Evolutionary conservation across 208 protist species (phyloP).

Genomic region (Leptomonas seymouri): DNA sequence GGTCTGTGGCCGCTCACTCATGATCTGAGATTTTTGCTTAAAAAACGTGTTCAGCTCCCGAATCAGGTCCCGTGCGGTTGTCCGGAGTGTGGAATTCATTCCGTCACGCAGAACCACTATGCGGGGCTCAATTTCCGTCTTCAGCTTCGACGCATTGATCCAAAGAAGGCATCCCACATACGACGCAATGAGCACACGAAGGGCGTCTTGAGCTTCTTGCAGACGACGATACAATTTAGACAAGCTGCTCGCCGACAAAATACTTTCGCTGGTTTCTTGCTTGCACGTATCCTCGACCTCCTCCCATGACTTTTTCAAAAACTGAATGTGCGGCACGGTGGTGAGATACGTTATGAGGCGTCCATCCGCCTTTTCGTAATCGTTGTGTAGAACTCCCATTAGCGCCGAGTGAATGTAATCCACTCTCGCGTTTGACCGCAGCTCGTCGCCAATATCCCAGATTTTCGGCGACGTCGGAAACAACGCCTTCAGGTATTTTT

Average conservation of each 20-base stretch:
- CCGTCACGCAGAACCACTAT: slow-evolving; percentile 77
- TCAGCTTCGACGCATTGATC: slow-evolving; percentile 91
- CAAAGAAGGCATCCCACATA: slow-evolving; percentile 89
- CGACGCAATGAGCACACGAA: slow-evolving; percentile 88
- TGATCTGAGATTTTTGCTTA: slow-evolving; percentile 83
- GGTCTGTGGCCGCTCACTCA: slow-evolving; percentile 74
- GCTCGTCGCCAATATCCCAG: slow-evolving; percentile 74
- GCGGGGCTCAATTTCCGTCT: slow-evolving; percentile 88
- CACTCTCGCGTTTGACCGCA: slow-evolving; percentile 73
- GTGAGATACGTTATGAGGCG: slow-evolving; percentile 81
- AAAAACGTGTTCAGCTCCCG: slow-evolving; percentile 83
- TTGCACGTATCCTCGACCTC: slow-evolving; percentile 79
- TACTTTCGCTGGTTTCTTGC: slow-evolving; percentile 56
- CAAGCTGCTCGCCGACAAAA: slow-evolving; percentile 57
- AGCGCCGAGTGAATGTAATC: slow-evolving; percentile 59
- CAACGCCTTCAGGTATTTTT: slow-evolving; percentile 78
- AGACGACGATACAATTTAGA: slow-evolving; percentile 79
- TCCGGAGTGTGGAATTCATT: slow-evolving; percentile 78
- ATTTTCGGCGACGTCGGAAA: slow-evolving; percentile 79
- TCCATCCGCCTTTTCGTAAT: slow-evolving; percentile 84
- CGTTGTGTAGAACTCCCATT: slow-evolving; percentile 65
- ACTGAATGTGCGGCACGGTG: slow-evolving; percentile 86
- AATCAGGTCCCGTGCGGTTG: slow-evolving; percentile 61
- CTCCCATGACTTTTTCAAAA: slow-evolving; percentile 84
- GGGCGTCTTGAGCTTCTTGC: slow-evolving; percentile 80